A percentile compares a stretch with the other conserved stretches of the same genome.
Conservation (phyloP, 768 basidiomycete species). For the Kwoniella sp. region DNA sequence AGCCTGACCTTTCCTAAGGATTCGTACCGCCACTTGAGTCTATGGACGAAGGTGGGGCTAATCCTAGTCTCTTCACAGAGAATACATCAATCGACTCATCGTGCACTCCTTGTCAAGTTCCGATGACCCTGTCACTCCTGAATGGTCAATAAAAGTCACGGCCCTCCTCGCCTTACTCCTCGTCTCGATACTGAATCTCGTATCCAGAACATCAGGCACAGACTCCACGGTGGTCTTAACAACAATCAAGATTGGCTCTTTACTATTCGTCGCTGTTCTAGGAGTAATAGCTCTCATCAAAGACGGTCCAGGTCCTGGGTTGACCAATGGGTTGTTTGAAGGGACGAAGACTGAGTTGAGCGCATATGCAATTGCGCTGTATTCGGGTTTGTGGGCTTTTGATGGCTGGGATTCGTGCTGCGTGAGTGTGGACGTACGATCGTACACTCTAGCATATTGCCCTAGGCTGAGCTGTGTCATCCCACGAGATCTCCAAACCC, state of each 20-base stretch:
- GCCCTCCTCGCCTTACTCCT: constrained; percentile 71
- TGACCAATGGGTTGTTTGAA: constrained; percentile 63
- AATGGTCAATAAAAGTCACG: constrained; percentile 88
- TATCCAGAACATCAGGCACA: constrained; percentile 74
- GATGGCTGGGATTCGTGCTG: constrained; percentile 87
- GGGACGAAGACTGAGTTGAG: constrained; percentile 77
- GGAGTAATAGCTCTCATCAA: constrained; percentile 65
- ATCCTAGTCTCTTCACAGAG: constrained; percentile 53
- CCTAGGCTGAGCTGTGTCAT: too few relatives aligned
- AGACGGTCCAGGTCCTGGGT: constrained; percentile 37
- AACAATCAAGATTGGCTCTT: constrained; percentile 63
- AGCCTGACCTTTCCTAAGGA: constrained; percentile 4
- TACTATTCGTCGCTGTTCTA: constrained; percentile 67
- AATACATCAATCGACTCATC: constrained; percentile 88
- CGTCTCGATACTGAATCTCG: constrained; percentile 76
- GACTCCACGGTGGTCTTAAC: constrained; percentile 86
- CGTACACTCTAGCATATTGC: too few relatives aligned
- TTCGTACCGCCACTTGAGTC: background rate
- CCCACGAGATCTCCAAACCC: too few relatives aligned
- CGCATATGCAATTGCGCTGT: constrained; percentile 86
- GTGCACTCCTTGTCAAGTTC: constrained; percentile 69
- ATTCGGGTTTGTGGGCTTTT: constrained; percentile 90
- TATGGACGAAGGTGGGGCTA: background rate
- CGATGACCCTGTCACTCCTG: constrained; percentile 61
- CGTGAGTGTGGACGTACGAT: constrained; percentile 29